These are phyloP conservation scores for Thelonectria blattea DNA, from an alignment of 2,329 filamentous ascomycete species.

Conservation along the genomic window DNA sequence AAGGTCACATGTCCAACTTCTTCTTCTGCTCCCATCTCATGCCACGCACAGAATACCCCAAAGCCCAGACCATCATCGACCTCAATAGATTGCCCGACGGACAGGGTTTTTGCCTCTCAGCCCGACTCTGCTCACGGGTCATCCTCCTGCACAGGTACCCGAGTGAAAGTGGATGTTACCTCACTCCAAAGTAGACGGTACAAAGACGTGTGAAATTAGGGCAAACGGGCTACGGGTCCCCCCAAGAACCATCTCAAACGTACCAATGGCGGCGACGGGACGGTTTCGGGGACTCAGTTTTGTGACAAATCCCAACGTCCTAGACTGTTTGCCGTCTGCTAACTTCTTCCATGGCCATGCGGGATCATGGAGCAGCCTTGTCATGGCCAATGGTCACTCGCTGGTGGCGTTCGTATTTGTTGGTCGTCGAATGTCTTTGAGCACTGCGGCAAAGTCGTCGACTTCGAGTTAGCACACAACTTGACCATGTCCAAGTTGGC, in stretches of 20 bases:
- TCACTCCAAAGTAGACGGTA: background rate
- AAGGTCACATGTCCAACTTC: background rate
- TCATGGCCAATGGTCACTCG: too few relatives aligned
- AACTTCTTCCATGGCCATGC: constrained; percentile 9
- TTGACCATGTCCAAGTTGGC: too few relatives aligned
- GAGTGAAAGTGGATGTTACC: background rate
- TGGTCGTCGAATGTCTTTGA: background rate
- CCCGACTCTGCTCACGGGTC: background rate
- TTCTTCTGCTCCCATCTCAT: background rate
- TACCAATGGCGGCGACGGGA: constrained; percentile 27
- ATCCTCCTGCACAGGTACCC: background rate
- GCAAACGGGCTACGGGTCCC: background rate
- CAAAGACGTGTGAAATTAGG: constrained; percentile 9
- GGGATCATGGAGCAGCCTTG: constrained; percentile 4
- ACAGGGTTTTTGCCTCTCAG: constrained; percentile 1
- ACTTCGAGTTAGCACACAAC: background rate
- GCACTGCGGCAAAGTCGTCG: background rate
- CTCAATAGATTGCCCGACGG: constrained; percentile 3
- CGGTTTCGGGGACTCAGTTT: constrained; percentile 19
- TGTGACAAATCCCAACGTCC: constrained; percentile 28
- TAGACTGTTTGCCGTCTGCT: constrained; percentile 15
- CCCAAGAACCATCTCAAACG: constrained; percentile 25
- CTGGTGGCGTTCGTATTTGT: background rate
- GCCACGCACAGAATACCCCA: background rate
- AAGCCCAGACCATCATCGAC: constrained; percentile 9